These are phyloP conservation scores for Colletotrichum lupini DNA, from an alignment of 2,329 filamentous ascomycete species.

Conservation along the genomic window DNA sequence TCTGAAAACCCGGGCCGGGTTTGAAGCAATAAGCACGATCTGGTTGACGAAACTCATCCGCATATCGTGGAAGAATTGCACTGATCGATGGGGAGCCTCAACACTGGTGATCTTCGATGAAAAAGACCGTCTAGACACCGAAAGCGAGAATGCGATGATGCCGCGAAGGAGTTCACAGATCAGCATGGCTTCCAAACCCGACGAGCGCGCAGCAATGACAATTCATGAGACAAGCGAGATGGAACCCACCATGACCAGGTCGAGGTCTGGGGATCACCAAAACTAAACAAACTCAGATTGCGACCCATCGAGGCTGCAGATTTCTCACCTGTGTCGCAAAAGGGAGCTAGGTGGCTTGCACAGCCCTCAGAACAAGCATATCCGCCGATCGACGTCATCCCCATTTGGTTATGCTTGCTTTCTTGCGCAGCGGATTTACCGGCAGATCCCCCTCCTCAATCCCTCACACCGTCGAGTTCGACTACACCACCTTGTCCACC, in stretches of 20 bases:
- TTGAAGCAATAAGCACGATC: neutral
- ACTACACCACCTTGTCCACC: neutral
- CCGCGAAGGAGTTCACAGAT: neutral
- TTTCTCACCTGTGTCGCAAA: constrained; percentile 29
- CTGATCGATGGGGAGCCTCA: neutral
- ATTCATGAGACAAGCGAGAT: constrained; percentile 22
- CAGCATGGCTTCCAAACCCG: neutral
- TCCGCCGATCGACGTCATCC: constrained; percentile 10
- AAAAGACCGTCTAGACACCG: neutral
- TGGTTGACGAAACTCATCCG: neutral
- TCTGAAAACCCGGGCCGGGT: neutral
- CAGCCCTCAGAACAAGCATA: constrained; percentile 27
- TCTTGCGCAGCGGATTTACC: constrained; percentile 3
- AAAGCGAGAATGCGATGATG: neutral
- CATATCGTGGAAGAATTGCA: neutral
- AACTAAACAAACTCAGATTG: constrained; percentile 21
- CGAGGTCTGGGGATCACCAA: constrained; percentile 1
- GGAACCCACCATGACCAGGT: neutral
- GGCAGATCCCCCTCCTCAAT: constrained; percentile 19
- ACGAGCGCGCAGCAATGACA: constrained; percentile 13
- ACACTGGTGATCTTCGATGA: neutral
- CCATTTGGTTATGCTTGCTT: constrained; percentile 33
- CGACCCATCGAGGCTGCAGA: constrained; percentile 3
- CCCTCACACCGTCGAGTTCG: neutral
- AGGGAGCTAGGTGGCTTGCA: constrained; percentile 14